phyloP scores from a whole-genome alignment of 2,329 filamentous ascomycete species.

The Shiraia sp. region DNA sequence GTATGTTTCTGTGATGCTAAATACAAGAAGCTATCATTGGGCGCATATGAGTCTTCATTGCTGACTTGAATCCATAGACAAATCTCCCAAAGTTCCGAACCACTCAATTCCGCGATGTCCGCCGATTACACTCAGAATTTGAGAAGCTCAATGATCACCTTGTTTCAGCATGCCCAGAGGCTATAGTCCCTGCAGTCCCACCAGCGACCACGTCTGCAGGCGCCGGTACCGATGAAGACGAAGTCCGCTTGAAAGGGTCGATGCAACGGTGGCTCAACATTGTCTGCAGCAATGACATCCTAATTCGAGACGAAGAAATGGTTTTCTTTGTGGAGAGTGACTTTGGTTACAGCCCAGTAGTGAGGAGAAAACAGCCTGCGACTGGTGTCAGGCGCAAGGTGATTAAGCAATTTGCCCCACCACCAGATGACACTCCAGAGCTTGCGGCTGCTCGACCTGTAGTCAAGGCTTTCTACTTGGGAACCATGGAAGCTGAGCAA shows the following conservation, averaged over 20 bases:
- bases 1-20: constrained; percentile 56
- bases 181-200: constrained; percentile 90
- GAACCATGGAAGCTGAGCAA: constrained; percentile 94
- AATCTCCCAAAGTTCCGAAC: constrained; percentile 98
- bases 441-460: constrained; percentile 84
- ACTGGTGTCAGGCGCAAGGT: constrained; percentile 94
- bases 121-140: constrained; percentile 93
- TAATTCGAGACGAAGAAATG: constrained; percentile 96
- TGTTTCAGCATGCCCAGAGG: constrained; percentile 96
- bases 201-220: constrained; percentile 94
- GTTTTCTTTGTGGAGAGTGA: constrained; percentile 98
- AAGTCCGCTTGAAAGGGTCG: constrained; percentile 81
- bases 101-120: constrained; percentile 96
- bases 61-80: constrained; percentile 63
- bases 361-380: constrained; percentile 94
- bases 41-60: background rate
- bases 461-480: constrained; percentile 94
- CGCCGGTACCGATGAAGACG: constrained; percentile 94
- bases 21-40: background rate
- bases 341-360: constrained; percentile 95
- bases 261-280: constrained; percentile 96
- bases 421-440: constrained; percentile 95
- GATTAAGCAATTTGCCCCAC: constrained; percentile 96
- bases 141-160: constrained; percentile 94
- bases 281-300: constrained; percentile 86